Evolutionary conservation across 306 rosid species (phyloP).

Genomic region (Parietaria judaica): DNA sequence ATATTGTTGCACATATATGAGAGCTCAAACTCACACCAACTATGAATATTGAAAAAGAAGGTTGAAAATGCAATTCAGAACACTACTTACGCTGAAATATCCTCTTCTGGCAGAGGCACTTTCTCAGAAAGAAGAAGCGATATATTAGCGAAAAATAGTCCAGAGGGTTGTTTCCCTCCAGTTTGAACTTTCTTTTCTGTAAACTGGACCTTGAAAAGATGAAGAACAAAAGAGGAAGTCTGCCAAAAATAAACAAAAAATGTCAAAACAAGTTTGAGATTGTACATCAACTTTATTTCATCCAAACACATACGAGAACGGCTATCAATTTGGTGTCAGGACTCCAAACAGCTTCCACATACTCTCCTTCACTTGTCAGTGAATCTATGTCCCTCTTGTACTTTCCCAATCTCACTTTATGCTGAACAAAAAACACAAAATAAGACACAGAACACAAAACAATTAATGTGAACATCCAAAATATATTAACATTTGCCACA

Average conservation of each 20-base stretch:
- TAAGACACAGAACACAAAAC: slow-evolving; percentile 21
- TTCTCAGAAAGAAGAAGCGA: slow-evolving; percentile 70
- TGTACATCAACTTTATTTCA: not conserved
- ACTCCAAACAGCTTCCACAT: slow-evolving; percentile 94
- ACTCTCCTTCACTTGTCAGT: slow-evolving; percentile 74
- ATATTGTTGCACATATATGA: not conserved
- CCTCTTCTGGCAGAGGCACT: slow-evolving; percentile 68
- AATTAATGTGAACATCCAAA: slow-evolving; percentile 16
- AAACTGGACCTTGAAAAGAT: slow-evolving; percentile 78
- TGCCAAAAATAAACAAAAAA: slow-evolving; percentile 31
- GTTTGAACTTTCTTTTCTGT: slow-evolving; percentile 61
- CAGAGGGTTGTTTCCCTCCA: slow-evolving; percentile 93
- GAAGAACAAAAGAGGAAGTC: slow-evolving; percentile 85
- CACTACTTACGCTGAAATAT: slow-evolving; percentile 53
- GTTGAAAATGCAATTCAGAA: not conserved
- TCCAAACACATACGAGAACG: slow-evolving; percentile 51
- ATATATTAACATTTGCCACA: too few relatives aligned
- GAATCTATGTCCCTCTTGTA: slow-evolving; percentile 82
- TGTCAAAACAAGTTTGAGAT: not conserved
- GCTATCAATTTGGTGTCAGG: slow-evolving; percentile 84
- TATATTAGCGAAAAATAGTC: slow-evolving; percentile 59
- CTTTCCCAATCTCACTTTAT: slow-evolving; percentile 87
- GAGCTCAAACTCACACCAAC: slow-evolving; percentile 12
- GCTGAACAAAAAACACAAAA: slow-evolving; percentile 33
- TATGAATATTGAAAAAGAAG: not conserved